A percentile compares a stretch with the other conserved stretches of the same genome.
phyloP scores from a whole-genome alignment of 2,329 filamentous ascomycete species.

The Fusarium sp. region DNA sequence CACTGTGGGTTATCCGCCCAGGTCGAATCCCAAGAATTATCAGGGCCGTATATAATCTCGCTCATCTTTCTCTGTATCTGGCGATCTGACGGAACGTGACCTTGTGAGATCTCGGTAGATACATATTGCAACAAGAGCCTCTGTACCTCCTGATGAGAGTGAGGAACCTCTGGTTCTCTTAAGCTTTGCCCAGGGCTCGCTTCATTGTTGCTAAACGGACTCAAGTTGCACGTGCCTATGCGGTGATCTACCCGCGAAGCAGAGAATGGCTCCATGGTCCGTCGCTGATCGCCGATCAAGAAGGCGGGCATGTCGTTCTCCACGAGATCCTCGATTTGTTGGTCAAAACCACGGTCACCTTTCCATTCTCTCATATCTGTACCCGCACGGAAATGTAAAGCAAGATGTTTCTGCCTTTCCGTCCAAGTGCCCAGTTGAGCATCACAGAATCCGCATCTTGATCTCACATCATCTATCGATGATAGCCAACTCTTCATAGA shows the following conservation, averaged over 20 bases:
- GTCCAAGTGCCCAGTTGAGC: not conserved
- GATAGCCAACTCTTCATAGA: not conserved
- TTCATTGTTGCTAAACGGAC: not conserved
- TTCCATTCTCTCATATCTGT: not conserved
- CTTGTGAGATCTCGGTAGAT: not conserved
- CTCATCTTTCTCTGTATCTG: not conserved
- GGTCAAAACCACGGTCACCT: not conserved
- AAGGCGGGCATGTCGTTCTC: not conserved
- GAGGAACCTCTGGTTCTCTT: not conserved
- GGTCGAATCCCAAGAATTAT: not conserved
- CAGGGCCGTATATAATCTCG: not conserved
- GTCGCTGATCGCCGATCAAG: not conserved
- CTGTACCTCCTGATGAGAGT: not conserved
- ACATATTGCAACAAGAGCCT: not conserved
- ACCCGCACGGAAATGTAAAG: not conserved
- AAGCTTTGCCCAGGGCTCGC: accelerated
- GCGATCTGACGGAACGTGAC: not conserved
- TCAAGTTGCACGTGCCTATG: accelerated
- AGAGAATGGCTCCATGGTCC: not conserved
- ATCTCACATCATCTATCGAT: not conserved
- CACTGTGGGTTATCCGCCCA: not conserved
- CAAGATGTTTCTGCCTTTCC: not conserved
- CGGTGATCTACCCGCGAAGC: not conserved
- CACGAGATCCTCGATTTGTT: accelerated
- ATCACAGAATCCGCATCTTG: not conserved